These are phyloP conservation scores for Colletotrichum scovillei DNA, from an alignment of 2,329 filamentous ascomycete genomes.

Conservation along the genomic window DNA sequence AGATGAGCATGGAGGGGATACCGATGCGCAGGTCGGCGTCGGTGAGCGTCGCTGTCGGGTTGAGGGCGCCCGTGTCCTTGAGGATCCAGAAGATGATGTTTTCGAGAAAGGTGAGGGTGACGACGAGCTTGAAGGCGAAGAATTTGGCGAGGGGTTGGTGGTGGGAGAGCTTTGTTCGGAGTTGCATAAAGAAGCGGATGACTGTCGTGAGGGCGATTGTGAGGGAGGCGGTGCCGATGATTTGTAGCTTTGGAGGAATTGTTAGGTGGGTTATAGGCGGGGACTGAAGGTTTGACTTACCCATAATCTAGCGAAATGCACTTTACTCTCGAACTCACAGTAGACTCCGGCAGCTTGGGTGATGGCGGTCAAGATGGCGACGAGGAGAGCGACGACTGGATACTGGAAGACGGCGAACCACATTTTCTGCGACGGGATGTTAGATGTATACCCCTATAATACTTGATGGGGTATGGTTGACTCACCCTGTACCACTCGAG, in stretches of 20 bases:
- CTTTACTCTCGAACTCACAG: conserved; percentile 43
- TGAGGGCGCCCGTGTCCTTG: conserved; percentile 34
- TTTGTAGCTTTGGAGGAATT: conserved; percentile 37
- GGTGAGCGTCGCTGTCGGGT: conserved; percentile 37
- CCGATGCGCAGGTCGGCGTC: conserved; percentile 40
- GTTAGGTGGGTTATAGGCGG: neutral
- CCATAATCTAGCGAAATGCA: conserved; percentile 45
- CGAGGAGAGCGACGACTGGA: conserved; percentile 47
- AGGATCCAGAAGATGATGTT: conserved; percentile 43
- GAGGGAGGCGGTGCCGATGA: conserved; percentile 41
- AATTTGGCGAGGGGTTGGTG: conserved; percentile 42
- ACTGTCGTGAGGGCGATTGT: conserved; percentile 40
- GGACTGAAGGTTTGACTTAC: conserved; percentile 20
- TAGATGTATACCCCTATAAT: neutral
- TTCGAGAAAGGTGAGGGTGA: conserved; percentile 38
- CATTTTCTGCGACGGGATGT: conserved; percentile 37
- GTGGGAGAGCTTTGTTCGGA: conserved; percentile 36
- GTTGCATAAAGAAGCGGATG: conserved; percentile 37
- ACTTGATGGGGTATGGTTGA: neutral
- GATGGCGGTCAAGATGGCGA: conserved; percentile 53
- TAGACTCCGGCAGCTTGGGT: conserved; percentile 44
- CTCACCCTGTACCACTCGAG: conserved; percentile 47
- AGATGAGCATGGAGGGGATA: conserved; percentile 39
- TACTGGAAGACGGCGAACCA: conserved; percentile 55
- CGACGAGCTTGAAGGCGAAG: conserved; percentile 42